Conservation (phyloP, 495 filamentous ascomycete genomes). For the Podospora bellae-mahoneyi region DNA sequence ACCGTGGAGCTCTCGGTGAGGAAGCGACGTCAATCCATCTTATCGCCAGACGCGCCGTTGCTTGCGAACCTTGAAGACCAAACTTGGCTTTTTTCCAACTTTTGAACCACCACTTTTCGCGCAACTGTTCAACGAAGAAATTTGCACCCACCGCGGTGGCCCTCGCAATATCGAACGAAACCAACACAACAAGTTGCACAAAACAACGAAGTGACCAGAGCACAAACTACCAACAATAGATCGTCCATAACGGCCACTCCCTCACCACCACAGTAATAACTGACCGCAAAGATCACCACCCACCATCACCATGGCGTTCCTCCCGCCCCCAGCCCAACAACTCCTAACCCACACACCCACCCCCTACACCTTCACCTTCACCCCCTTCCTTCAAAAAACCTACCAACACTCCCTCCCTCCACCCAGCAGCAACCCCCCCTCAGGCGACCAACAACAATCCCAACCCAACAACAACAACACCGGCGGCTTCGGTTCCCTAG, state of each 20-base stretch:
- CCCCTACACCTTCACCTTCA: constrained; percentile 66
- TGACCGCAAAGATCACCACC: constrained; percentile 7
- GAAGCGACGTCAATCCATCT: constrained; percentile 19
- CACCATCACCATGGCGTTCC: constrained; percentile 7
- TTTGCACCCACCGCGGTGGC: background rate
- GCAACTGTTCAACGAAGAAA: background rate
- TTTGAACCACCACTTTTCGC: background rate
- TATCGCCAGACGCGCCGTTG: constrained; percentile 5
- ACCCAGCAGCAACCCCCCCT: constrained; percentile 43
- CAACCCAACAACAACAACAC: constrained; percentile 20
- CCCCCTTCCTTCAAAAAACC: constrained; percentile 65
- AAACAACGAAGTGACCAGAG: background rate
- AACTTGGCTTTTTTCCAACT: constrained; percentile 2
- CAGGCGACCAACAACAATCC: constrained; percentile 10
- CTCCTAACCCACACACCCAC: constrained; percentile 54
- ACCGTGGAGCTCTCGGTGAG: constrained; percentile 24
- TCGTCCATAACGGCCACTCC: background rate
- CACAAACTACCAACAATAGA: background rate
- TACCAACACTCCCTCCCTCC: constrained; percentile 74
- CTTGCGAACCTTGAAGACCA: constrained; percentile 1
- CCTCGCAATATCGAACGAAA: background rate
- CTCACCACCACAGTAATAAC: background rate
- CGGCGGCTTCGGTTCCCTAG: constrained; percentile 60
- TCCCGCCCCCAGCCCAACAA: constrained; percentile 38
- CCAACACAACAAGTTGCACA: background rate